phyloP scores from a whole-genome alignment of 169 alveolate species.

The Neospora caninum region DNA sequence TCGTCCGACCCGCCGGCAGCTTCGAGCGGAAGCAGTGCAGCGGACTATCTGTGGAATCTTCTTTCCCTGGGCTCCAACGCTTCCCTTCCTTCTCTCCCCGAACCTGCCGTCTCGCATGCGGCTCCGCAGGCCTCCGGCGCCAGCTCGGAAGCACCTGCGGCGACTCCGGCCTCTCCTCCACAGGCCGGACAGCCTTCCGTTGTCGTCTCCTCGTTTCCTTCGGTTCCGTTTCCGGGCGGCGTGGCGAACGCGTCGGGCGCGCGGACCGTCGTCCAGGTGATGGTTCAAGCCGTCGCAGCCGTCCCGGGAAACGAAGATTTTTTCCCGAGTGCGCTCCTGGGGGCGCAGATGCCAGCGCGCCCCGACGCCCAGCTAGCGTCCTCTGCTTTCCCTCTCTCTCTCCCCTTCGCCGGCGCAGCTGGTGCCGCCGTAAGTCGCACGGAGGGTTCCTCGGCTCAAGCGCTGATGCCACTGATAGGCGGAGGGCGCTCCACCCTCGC shows the following conservation, averaged over 20 bases:
- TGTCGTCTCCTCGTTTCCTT: neutral
- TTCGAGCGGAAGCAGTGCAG: neutral
- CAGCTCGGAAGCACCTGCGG: neutral
- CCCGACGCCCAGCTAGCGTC: too few species aligned
- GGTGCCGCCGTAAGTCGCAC: too few species aligned
- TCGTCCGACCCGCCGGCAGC: too few species aligned
- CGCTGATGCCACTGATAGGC: too few species aligned
- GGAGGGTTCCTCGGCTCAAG: too few species aligned
- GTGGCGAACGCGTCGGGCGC: neutral
- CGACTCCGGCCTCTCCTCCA: neutral
- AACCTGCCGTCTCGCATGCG: too few species aligned
- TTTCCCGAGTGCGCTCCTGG: neutral
- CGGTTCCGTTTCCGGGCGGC: neutral
- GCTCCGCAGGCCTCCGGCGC: neutral
- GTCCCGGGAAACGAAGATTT: neutral
- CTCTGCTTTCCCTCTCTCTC: too few species aligned
- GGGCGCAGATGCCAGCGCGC: too few species aligned
- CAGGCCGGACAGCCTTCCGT: too few species aligned
- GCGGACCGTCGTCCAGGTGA: neutral
- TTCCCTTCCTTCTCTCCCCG: neutral
- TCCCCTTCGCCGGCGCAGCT: too few species aligned
- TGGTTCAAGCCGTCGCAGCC: neutral
- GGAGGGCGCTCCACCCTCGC: too few species aligned
- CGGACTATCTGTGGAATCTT: neutral
- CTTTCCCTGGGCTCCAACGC: neutral